These are phyloP conservation scores for Heterobasidion occidentale DNA, from an alignment of 1,284 basidiomycete species.

Conservation along the genomic window DNA sequence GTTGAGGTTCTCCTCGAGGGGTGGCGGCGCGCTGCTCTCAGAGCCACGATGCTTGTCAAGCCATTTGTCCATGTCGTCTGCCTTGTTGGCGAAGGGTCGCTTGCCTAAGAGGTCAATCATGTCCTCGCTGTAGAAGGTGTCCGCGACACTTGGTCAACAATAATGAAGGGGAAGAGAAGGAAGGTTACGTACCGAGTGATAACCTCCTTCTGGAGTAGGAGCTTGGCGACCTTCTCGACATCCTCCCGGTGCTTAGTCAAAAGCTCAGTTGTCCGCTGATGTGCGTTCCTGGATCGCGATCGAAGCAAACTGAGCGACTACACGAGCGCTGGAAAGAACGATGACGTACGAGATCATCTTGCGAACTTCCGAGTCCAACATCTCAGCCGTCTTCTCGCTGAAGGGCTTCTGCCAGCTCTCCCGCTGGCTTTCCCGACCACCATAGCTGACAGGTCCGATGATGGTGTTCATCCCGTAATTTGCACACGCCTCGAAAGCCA, in stretches of 20 bases:
- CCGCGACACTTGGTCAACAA: conserved; percentile 5
- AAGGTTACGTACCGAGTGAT: conserved; percentile 67
- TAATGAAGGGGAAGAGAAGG: not conserved
- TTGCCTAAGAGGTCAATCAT: conserved; percentile 84
- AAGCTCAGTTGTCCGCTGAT: conserved; percentile 79
- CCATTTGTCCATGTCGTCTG: conserved; percentile 93
- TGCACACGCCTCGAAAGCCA: conserved; percentile 94
- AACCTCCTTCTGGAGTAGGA: conserved; percentile 91
- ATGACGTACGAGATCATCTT: conserved; percentile 82
- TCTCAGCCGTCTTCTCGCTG: conserved; percentile 94
- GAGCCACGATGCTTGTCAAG: conserved; percentile 62
- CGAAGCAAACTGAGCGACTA: not conserved
- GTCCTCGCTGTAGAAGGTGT: conserved; percentile 50
- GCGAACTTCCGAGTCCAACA: conserved; percentile 86
- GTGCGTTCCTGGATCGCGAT: conserved; percentile 52
- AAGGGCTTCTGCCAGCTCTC: conserved; percentile 97
- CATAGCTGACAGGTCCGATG: conserved; percentile 95
- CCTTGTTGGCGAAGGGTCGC: conserved; percentile 71
- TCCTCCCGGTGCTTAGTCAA: conserved; percentile 79
- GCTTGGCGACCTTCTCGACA: conserved; percentile 91
- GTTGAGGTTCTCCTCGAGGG: conserved; percentile 31
- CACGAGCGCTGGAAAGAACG: not conserved
- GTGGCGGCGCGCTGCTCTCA: conserved; percentile 48
- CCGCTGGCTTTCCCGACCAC: conserved; percentile 73
- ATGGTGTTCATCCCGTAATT: conserved; percentile 95